Evolutionary conservation across 2,329 filamentous ascomycete genomes (phyloP).

Genomic region (Alternaria brassicicola): DNA sequence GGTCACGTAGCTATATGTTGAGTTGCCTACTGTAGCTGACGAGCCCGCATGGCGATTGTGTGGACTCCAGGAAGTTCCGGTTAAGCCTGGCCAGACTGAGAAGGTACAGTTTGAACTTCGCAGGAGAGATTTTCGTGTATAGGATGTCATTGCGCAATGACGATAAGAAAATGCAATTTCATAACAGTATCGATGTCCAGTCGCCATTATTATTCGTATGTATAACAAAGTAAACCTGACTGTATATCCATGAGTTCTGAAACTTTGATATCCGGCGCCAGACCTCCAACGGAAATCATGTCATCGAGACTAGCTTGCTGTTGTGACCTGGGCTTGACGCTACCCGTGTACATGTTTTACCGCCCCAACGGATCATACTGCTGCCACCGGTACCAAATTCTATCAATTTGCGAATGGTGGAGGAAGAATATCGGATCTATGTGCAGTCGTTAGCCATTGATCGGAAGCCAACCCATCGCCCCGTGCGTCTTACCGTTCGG

Average conservation of each 20-base stretch:
- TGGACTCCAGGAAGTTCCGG: neutral
- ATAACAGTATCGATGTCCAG: neutral
- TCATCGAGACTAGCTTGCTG: neutral
- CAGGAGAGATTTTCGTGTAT: neutral
- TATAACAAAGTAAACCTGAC: neutral
- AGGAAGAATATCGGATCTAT: constrained; percentile 40
- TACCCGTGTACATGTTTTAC: neutral
- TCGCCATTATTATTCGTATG: neutral
- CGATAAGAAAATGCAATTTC: neutral
- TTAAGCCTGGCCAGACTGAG: neutral
- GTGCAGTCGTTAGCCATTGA: neutral
- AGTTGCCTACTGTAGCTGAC: neutral
- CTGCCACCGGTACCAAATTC: constrained; percentile 42
- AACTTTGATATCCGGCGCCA: neutral
- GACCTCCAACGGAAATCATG: neutral
- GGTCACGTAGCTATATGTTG: neutral
- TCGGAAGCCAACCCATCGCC: neutral
- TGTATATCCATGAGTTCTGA: neutral
- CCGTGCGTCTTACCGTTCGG: constrained; percentile 24
- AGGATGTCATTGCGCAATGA: neutral
- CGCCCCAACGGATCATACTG: neutral
- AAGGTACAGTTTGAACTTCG: neutral
- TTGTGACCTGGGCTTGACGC: neutral
- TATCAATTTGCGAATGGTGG: constrained; percentile 40
- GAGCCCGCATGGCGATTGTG: neutral